Percentiles rank a stretch among this genome's conserved stretches.
Evolutionary conservation across 176 grass and related monocot species (phyloP).

Genomic region (Thinopyrum elongatum): DNA sequence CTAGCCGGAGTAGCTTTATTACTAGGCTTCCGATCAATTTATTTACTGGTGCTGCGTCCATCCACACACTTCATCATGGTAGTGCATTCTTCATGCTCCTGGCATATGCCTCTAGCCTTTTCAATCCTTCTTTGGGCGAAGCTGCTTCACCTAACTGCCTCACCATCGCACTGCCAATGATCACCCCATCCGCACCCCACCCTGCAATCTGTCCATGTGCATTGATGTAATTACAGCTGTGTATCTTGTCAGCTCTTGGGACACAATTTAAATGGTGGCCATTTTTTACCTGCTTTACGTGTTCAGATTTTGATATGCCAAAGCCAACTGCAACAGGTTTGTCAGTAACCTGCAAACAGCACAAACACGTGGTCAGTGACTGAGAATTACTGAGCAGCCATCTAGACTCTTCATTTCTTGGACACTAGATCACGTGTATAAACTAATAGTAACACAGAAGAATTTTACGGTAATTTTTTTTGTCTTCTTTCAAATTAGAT

Average conservation of each 20-base stretch:
- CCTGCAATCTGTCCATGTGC: constrained; percentile 51
- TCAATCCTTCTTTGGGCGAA: not conserved
- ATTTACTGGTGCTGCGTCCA: no score
- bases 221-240: not conserved
- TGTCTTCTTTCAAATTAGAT: not conserved
- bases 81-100: not conserved
- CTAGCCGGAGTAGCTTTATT: no score
- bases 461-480: constrained; percentile 2
- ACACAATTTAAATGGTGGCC: no score
- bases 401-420: not conserved
- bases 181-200: constrained; percentile 86
- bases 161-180: constrained; percentile 84
- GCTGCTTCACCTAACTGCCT: constrained; percentile 32
- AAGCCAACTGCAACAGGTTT: constrained; percentile 91
- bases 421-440: not conserved
- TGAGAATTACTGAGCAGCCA: not conserved
- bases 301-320: constrained; percentile 81
- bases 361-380: not conserved
- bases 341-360: constrained; percentile 41
- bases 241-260: no score
- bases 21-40: no score
- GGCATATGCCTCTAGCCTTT: not conserved
- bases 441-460: not conserved
- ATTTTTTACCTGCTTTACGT: constrained; percentile 64
- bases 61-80: no score